These are phyloP conservation scores for Dentiscutata heterogama DNA, from an alignment of 371 early-diverging fungal species.

Conservation along the genomic window DNA sequence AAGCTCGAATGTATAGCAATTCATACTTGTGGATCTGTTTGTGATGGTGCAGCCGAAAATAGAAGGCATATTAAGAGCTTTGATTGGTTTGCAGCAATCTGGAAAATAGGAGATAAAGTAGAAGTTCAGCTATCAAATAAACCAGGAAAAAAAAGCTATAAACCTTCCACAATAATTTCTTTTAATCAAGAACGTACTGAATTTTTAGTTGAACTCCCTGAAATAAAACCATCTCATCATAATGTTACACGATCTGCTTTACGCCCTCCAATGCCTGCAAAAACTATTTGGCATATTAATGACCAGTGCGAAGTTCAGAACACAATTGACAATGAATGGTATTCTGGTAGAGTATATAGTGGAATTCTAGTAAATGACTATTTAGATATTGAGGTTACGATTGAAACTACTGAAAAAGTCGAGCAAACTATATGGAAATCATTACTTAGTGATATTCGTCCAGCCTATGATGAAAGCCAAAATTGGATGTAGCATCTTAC, in stretches of 20 bases:
- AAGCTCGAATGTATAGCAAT: neutral
- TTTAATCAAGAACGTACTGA: neutral
- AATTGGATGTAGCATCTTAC: too few relatives aligned
- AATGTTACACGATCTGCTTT: too few relatives aligned
- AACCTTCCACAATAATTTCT: too few relatives aligned
- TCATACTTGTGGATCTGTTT: conserved; percentile 4
- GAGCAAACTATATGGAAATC: neutral
- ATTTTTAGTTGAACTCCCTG: neutral
- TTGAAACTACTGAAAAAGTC: neutral
- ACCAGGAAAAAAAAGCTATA: neutral
- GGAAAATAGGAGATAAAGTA: neutral
- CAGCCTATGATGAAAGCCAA: neutral
- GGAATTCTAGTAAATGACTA: too few relatives aligned
- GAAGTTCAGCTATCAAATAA: neutral
- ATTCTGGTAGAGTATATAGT: neutral
- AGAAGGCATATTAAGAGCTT: too few relatives aligned
- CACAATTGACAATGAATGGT: neutral
- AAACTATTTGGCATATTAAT: neutral
- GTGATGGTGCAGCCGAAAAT: conserved; percentile 8
- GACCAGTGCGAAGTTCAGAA: neutral
- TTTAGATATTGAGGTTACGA: neutral
- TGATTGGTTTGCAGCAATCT: neutral
- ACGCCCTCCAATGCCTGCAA: neutral
- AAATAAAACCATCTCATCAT: neutral
- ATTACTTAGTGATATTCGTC: neutral